A percentile compares a stretch with the other conserved stretches of the same genome.
Evolutionary conservation across 2,329 filamentous ascomycete genomes (phyloP).

Genomic region (Helotiales sp.): DNA sequence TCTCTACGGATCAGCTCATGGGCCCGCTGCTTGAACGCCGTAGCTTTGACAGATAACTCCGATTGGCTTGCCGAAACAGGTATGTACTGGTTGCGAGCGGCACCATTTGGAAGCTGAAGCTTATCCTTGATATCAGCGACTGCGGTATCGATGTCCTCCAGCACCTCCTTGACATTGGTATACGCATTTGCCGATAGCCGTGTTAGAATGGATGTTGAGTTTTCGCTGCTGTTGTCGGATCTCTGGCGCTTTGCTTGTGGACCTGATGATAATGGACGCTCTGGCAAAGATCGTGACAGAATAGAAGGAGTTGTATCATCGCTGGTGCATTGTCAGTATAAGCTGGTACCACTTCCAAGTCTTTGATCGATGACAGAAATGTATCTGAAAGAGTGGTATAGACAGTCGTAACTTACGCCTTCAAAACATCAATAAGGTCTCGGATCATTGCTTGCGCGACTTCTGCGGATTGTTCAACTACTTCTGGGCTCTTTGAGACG

Average conservation of each 20-base stretch:
- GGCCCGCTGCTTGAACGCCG: conserved; percentile 64
- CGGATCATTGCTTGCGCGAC: conserved; percentile 46
- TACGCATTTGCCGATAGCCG: conserved; percentile 53
- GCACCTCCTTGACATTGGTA: conserved; percentile 67
- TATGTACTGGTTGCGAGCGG: conserved; percentile 35
- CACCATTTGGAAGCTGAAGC: conserved; percentile 47
- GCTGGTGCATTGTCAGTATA: conserved; percentile 47
- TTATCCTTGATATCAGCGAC: conserved; percentile 56
- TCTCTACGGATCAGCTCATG: conserved; percentile 67
- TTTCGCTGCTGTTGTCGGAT: conserved; percentile 49
- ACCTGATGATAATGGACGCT: conserved; percentile 51
- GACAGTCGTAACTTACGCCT: conserved; percentile 46
- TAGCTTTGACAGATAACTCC: conserved; percentile 37
- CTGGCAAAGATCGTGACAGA: conserved; percentile 58
- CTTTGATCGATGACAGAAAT: background rate
- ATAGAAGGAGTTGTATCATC: conserved; percentile 60
- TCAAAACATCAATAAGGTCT: conserved; percentile 51
- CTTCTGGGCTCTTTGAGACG: conserved; percentile 31
- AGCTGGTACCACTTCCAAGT: conserved; percentile 32
- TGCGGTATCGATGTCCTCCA: conserved; percentile 59
- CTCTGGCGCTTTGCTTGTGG: conserved; percentile 66
- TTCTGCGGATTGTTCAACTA: conserved; percentile 35
- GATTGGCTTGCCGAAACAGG: conserved; percentile 31
- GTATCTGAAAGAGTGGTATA: background rate
- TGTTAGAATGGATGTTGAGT: conserved; percentile 49